phyloP scores from a whole-genome alignment of 306 rosid species.

The Cucurbita ficifolia region DNA sequence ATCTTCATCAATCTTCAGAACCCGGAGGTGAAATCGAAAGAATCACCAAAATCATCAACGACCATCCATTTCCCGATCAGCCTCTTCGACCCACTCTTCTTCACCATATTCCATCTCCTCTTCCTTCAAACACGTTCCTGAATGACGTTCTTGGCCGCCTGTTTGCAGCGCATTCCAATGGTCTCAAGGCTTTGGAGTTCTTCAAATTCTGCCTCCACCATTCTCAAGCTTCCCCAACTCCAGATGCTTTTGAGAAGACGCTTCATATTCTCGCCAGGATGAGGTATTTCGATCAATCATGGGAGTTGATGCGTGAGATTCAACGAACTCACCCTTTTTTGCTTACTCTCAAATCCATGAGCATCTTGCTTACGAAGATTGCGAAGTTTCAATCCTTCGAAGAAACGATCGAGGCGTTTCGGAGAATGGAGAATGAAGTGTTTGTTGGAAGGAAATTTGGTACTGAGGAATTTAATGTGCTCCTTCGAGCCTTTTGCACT shows the following conservation, averaged over 20 bases:
- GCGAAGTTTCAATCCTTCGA: constrained; percentile 56
- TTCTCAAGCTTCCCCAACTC: constrained; percentile 25
- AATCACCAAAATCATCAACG: constrained; percentile 47
- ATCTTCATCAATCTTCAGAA: neutral
- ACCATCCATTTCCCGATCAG: constrained; percentile 57
- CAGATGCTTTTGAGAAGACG: constrained; percentile 54
- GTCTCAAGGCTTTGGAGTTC: constrained; percentile 74
- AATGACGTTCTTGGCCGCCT: constrained; percentile 48
- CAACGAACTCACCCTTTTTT: constrained; percentile 26
- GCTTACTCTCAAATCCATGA: constrained; percentile 73
- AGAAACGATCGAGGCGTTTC: constrained; percentile 57
- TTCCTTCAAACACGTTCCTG: constrained; percentile 26
- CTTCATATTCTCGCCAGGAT: constrained; percentile 65
- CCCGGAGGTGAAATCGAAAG: constrained; percentile 21
- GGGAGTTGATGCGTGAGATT: constrained; percentile 41
- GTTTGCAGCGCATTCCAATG: constrained; percentile 72
- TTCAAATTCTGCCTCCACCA: constrained; percentile 38
- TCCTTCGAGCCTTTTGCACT: constrained; percentile 54
- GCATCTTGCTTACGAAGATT: constrained; percentile 62
- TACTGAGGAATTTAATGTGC: constrained; percentile 62
- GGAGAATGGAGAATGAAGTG: constrained; percentile 50
- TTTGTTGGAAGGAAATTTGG: constrained; percentile 45
- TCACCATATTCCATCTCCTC: constrained; percentile 30
- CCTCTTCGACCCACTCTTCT: constrained; percentile 58
- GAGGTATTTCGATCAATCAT: constrained; percentile 71